phyloP scores from a whole-genome alignment of 106 monocot species.

The Platanthera guangdongensis region DNA sequence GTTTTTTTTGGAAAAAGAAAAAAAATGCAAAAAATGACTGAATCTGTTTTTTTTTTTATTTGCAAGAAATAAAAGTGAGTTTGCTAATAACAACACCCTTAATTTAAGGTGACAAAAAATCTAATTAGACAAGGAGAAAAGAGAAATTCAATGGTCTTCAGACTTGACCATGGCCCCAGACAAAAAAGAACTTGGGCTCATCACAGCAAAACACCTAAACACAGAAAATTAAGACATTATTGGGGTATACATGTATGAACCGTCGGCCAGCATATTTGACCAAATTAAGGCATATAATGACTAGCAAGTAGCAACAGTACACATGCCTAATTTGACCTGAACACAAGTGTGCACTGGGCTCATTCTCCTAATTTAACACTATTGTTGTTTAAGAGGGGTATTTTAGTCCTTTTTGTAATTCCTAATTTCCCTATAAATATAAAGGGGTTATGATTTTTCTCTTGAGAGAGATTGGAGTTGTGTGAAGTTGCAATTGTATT shows the following conservation, averaged over 20 bases:
- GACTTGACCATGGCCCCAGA: neutral
- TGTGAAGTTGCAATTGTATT: too few species aligned
- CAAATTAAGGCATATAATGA: neutral
- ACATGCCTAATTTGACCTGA: neutral
- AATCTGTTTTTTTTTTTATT: too few species aligned
- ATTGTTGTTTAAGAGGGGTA: too few species aligned
- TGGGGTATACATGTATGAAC: neutral
- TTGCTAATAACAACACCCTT: too few species aligned
- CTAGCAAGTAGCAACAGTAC: neutral
- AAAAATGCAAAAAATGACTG: too few species aligned
- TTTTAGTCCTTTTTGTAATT: too few species aligned
- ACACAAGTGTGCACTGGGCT: neutral
- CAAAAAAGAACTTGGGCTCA: neutral
- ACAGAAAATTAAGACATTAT: neutral
- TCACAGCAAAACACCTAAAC: neutral
- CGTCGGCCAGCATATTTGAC: neutral
- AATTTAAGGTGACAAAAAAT: neutral
- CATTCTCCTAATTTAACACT: neutral
- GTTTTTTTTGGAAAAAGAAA: too few species aligned
- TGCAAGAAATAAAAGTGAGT: too few species aligned
- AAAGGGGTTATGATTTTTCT: too few species aligned
- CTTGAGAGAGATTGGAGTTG: too few species aligned
- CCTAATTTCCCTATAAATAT: too few species aligned
- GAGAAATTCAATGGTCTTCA: neutral
- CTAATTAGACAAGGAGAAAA: neutral